Conservation (phyloP, 805 yeast species). For the Yarrowia osloensis region DNA sequence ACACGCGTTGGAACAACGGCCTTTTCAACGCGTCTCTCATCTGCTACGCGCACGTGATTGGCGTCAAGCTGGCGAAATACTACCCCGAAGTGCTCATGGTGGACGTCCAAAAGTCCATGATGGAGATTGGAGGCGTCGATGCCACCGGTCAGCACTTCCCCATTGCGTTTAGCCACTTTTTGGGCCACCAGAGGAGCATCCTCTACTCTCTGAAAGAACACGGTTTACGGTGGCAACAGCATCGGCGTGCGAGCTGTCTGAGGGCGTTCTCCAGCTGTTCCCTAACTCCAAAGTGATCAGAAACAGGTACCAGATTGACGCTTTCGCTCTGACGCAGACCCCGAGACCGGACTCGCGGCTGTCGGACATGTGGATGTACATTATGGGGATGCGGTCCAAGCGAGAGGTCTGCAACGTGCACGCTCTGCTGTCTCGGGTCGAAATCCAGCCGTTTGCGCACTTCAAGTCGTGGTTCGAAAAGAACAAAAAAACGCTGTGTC, state of each 20-base stretch:
- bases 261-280: background rate
- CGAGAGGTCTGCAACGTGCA: background rate
- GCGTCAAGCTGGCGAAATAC: background rate
- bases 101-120: background rate
- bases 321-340: background rate
- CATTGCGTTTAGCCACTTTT: background rate
- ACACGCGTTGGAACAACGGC: background rate
- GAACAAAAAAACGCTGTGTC: background rate
- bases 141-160: background rate
- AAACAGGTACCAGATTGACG: background rate
- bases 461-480: background rate
- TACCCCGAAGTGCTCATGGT: background rate
- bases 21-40: background rate
- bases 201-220: background rate
- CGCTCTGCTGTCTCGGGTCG: background rate
- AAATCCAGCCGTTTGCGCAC: background rate
- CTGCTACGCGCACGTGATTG: conserved; percentile 5
- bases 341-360: background rate
- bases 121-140: background rate
- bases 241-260: background rate
- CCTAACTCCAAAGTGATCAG: background rate
- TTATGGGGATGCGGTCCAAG: background rate
- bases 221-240: too few relatives aligned
- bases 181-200: background rate
- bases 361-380: background rate